These are phyloP conservation scores for Aspergillus panamensis DNA, from an alignment of 495 filamentous ascomycete genomes.

Conservation along the genomic window DNA sequence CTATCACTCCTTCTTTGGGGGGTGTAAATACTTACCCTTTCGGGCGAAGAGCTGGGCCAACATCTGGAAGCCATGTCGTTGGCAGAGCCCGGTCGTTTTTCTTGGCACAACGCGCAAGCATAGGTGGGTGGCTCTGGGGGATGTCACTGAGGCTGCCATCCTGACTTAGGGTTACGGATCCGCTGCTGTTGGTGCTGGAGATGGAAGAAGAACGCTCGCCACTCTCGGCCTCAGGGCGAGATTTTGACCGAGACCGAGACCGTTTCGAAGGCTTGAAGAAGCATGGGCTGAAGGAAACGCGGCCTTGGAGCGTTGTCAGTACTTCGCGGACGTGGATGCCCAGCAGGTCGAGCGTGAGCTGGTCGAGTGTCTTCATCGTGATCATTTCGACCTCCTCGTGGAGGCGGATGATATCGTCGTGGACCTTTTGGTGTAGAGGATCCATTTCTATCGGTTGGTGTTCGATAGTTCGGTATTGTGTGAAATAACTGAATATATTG, in stretches of 20 bases:
- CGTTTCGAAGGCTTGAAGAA: neutral
- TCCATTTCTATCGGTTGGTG: neutral
- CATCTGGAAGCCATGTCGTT: neutral
- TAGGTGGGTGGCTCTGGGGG: neutral
- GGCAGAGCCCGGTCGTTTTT: neutral
- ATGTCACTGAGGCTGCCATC: neutral
- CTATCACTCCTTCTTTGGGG: neutral
- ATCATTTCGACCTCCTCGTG: neutral
- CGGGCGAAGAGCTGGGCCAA: neutral
- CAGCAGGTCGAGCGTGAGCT: neutral
- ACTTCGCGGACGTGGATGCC: slow-evolving; percentile 1
- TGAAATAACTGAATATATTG: no score
- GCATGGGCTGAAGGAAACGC: neutral
- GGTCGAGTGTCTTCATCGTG: neutral
- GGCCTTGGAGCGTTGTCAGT: neutral
- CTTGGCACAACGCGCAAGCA: neutral
- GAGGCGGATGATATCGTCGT: slow-evolving; percentile 1
- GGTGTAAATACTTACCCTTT: slow-evolving; percentile 1
- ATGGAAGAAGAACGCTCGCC: neutral
- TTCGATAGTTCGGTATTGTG: neutral
- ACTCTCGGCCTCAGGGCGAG: neutral
- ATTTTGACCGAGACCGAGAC: neutral
- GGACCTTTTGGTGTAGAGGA: neutral
- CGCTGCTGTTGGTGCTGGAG: neutral
- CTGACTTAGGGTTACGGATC: neutral